Percentiles rank a stretch among this genome's conserved stretches.
Conservation (phyloP, 2,329 filamentous ascomycete genomes). For the Colletotrichum lindemuthianum region DNA sequence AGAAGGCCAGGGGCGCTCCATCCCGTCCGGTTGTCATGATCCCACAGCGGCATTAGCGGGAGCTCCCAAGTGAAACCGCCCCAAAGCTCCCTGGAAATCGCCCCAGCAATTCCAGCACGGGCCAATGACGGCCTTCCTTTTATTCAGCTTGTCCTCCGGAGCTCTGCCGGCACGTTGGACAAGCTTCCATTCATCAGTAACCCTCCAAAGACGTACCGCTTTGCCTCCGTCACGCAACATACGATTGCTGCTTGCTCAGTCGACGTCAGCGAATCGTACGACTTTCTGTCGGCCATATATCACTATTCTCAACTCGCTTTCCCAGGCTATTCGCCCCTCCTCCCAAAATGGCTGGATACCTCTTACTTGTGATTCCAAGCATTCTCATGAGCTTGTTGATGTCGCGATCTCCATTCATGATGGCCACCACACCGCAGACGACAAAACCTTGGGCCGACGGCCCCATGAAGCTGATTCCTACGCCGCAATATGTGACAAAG, state of each 20-base stretch:
- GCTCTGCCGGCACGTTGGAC: not conserved
- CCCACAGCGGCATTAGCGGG: constrained; percentile 33
- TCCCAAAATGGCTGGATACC: constrained; percentile 32
- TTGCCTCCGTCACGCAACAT: constrained; percentile 17
- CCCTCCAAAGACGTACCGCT: constrained; percentile 8
- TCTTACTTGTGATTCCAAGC: constrained; percentile 43
- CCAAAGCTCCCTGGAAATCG: constrained; percentile 32
- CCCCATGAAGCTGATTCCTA: constrained; percentile 64
- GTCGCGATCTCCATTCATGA: constrained; percentile 48
- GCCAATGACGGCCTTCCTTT: constrained; percentile 30
- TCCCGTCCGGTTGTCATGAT: constrained; percentile 30
- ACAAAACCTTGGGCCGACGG: constrained; percentile 61
- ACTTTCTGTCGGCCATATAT: constrained; percentile 24
- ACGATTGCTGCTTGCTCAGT: not conserved
- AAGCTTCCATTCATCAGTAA: not conserved
- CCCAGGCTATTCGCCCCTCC: constrained; percentile 12
- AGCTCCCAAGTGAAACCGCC: constrained; percentile 30
- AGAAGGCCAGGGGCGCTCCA: not conserved
- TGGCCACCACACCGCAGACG: constrained; percentile 46
- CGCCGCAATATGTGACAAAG: constrained; percentile 62
- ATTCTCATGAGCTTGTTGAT: constrained; percentile 46
- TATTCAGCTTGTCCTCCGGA: constrained; percentile 24
- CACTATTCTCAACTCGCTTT: constrained; percentile 1
- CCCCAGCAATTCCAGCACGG: constrained; percentile 11
- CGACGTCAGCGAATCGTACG: constrained; percentile 27